Evolutionary conservation across 306 rosid genomes (phyloP), one percentile per base, ranked within the genome.

Genomic region (Begonia peltatifolia): DNA sequence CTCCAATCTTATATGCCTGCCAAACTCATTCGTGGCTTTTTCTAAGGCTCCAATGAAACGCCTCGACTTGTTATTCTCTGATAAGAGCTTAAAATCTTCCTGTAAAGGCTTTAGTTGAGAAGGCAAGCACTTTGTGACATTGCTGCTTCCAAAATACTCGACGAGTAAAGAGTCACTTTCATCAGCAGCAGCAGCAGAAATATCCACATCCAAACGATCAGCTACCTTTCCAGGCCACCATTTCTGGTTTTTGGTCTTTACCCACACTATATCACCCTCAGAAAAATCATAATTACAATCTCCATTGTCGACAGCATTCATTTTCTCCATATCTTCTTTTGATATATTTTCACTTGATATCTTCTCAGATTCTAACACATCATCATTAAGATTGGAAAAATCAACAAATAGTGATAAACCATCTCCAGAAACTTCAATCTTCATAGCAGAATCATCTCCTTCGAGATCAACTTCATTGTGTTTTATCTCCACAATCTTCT

Each of bases 211-310:
- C 2, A 10, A 61, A 14, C 74, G 80, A 53, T 68, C 54, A 51
- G 56, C 47, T 58, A 78, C 52, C 60, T 59, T 70, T 62, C 77
- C 84, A 0, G 84, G 80, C 84, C 84, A 78, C 84, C 84, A 78
- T 23, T 76, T 72, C 56, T 68, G 61, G 42, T 59, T 74, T 61
- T 78, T 78, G 22, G 84, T 70, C 56, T 74, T 66, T 41, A 71
- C 79, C 84, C 84, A 78, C n/a, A 78, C 73, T 25, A 74, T 68
- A 61, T 78, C 80, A 23, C 80, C 77, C 23, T 53, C 70, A 15
- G 61, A 56, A 71, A 74, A 74, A 10, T 14, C 57, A 48, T 56
- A 23, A 15, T 64, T 74, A 18, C 15, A 63, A 41, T 15, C 56
- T 35, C 55, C 63, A 71, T 51, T 49, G 16, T 64, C 69, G 49